phyloP scores from a whole-genome alignment of 208 protist species.

The Leishmania turanica region DNA sequence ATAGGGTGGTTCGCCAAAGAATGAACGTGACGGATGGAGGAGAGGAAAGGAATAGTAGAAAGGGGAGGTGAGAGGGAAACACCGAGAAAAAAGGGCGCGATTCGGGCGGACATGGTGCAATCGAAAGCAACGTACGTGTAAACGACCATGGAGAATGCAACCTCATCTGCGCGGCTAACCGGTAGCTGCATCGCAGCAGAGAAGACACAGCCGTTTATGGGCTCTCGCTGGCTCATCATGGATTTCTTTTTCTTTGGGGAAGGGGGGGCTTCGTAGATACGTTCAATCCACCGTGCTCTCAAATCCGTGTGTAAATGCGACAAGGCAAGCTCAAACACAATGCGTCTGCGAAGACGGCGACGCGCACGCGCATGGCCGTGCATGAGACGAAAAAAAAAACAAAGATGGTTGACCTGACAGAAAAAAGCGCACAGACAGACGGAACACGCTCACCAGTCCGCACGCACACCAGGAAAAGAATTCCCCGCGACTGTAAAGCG shows the following conservation, averaged over 20 bases:
- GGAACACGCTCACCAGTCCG: background rate
- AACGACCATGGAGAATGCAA: background rate
- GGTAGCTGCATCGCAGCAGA: background rate
- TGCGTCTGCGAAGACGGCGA: background rate
- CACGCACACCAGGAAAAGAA: background rate
- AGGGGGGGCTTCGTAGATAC: background rate
- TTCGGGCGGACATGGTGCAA: background rate
- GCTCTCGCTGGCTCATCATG: background rate
- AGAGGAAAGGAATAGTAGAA: conserved; percentile 17
- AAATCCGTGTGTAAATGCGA: background rate
- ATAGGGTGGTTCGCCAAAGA: conserved; percentile 1
- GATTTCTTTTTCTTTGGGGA: background rate
- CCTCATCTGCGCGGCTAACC: background rate
- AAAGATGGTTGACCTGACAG: background rate
- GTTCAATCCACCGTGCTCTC: background rate
- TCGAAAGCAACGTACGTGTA: background rate
- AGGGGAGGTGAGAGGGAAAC: background rate
- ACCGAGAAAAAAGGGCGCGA: background rate
- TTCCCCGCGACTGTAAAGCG: background rate
- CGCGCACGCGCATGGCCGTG: background rate
- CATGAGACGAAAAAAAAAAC: background rate
- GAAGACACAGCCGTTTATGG: background rate
- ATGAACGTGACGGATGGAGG: conserved; percentile 16
- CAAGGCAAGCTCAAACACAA: background rate
- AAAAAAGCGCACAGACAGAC: background rate